Percentiles rank a stretch among this genome's conserved stretches.
These are phyloP conservation scores for Hirsutella rhossiliensis DNA, from an alignment of 2,329 filamentous ascomycete genomes.

Conservation along the genomic window DNA sequence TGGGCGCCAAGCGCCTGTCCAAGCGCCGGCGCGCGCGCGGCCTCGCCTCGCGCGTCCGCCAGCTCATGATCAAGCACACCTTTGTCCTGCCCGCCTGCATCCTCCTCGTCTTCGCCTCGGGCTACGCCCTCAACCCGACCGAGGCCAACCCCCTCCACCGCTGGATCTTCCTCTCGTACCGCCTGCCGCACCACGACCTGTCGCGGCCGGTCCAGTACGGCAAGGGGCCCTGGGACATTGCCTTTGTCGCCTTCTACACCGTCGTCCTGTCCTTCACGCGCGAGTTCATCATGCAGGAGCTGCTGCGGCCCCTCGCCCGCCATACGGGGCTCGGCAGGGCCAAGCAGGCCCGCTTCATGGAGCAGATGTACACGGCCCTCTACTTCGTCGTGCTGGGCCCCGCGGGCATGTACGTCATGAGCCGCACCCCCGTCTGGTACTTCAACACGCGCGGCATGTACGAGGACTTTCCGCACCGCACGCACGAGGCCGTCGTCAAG, in stretches of 20 bases:
- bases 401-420: constrained; percentile 83
- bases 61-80: constrained; percentile 48
- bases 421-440: constrained; percentile 83
- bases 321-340: constrained; percentile 57
- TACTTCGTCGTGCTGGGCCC: constrained; percentile 81
- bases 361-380: constrained; percentile 86
- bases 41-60: constrained; percentile 32
- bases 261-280: constrained; percentile 85
- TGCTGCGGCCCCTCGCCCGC: constrained; percentile 66
- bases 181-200: constrained; percentile 38
- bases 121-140: constrained; percentile 66
- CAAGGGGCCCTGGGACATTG: constrained; percentile 78
- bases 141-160: constrained; percentile 66
- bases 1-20: constrained; percentile 37
- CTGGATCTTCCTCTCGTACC: constrained; percentile 87
- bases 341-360: constrained; percentile 89
- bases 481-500: constrained; percentile 74
- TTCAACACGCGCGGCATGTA: constrained; percentile 91
- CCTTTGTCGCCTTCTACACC: constrained; percentile 81
- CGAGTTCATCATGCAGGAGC: constrained; percentile 89
- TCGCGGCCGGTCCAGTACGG: constrained; percentile 57
- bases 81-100: constrained; percentile 58
- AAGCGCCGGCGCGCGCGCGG: constrained; percentile 45
- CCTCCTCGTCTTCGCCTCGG: constrained; percentile 46
- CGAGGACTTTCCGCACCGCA: constrained; percentile 71